Conservation (phyloP, 345 rosid species). For the Brassica rapa region DNA sequence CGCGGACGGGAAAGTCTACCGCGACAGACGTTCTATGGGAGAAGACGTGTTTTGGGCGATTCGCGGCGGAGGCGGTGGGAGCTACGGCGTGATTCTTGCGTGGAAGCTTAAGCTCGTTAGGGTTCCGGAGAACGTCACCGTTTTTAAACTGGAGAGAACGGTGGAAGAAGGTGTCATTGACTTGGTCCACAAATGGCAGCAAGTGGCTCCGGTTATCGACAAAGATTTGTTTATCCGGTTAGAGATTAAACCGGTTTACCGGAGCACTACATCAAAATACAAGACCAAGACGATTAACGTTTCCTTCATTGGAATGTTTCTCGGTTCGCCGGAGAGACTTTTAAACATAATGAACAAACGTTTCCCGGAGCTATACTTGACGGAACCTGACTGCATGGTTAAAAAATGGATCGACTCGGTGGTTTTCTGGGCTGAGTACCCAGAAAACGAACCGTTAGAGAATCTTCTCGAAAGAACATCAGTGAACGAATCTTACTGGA, state of each 20-base stretch:
- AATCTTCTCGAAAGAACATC: slow-evolving; percentile 40
- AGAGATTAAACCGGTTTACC: slow-evolving; percentile 38
- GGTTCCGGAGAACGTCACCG: slow-evolving; percentile 49
- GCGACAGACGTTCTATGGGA: slow-evolving; percentile 54
- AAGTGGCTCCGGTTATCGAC: slow-evolving; percentile 39
- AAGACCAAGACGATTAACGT: slow-evolving; percentile 45
- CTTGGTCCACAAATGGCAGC: slow-evolving; percentile 39
- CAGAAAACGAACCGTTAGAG: slow-evolving; percentile 33
- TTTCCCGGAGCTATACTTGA: slow-evolving; percentile 55
- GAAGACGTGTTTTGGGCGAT: slow-evolving; percentile 80
- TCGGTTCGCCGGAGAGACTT: slow-evolving; percentile 49
- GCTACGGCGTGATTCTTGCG: slow-evolving; percentile 58
- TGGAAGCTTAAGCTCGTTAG: slow-evolving; percentile 49
- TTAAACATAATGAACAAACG: slow-evolving; percentile 36
- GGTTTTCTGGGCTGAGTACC: slow-evolving; percentile 45
- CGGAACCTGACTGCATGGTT: slow-evolving; percentile 46
- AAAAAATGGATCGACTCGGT: slow-evolving; percentile 58
- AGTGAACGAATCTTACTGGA: slow-evolving; percentile 39
- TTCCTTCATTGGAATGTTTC: slow-evolving; percentile 49
- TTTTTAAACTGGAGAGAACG: slow-evolving; percentile 34
- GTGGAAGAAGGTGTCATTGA: slow-evolving; percentile 37
- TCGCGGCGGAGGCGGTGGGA: slow-evolving; percentile 66
- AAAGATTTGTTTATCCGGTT: slow-evolving; percentile 42
- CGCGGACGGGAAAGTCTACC: slow-evolving; percentile 44
- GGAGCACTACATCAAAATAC: slow-evolving; percentile 9